These are phyloP conservation scores for Fusarium subtropicale DNA, from an alignment of 2,329 filamentous ascomycete species.

Conservation along the genomic window DNA sequence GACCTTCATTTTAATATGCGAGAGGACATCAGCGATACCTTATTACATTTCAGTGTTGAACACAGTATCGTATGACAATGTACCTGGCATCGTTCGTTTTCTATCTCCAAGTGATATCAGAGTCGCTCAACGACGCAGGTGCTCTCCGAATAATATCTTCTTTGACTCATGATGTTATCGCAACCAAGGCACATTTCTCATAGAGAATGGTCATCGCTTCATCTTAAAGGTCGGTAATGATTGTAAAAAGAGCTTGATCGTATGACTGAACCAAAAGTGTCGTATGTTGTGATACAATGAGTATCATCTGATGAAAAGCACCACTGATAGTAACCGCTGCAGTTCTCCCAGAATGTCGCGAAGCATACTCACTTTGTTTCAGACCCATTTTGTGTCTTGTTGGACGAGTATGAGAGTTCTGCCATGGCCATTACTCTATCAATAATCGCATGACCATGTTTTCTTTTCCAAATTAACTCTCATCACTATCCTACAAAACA, in stretches of 20 bases:
- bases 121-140: background rate
- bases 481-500: background rate
- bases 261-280: conserved; percentile 5
- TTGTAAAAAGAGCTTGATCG: background rate
- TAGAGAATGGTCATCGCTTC: background rate
- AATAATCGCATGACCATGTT: background rate
- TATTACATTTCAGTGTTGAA: rapidly evolving
- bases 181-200: background rate
- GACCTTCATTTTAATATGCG: background rate
- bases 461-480: background rate
- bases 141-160: background rate
- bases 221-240: background rate
- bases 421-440: rapidly evolving
- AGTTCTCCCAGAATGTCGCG: rapidly evolving
- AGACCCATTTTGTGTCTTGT: rapidly evolving
- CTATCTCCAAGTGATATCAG: background rate
- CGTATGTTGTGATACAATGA: conserved; percentile 2
- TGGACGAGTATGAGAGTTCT: background rate
- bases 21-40: background rate
- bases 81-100: background rate
- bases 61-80: background rate
- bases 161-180: background rate
- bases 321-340: no score
- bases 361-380: rapidly evolving
- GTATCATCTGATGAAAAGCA: background rate